Percentiles rank a stretch among this genome's conserved stretches.
phyloP scores from a whole-genome alignment of 2,329 filamentous ascomycete species.

The Curvularia lunata region DNA sequence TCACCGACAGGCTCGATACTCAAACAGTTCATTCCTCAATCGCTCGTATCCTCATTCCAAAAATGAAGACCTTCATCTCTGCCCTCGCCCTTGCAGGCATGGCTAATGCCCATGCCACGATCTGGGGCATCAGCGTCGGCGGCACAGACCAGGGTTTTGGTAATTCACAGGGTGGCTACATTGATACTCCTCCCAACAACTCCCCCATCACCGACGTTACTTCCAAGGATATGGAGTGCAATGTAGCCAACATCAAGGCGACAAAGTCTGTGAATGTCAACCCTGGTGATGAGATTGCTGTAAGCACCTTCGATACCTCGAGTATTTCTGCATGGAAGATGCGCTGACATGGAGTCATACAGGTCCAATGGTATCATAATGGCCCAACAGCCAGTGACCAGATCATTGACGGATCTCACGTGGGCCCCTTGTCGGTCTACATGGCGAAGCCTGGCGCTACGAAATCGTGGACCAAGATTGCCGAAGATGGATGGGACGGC shows the following conservation, averaged over 20 bases:
- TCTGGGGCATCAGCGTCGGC: constrained; percentile 52
- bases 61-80: constrained; percentile 44
- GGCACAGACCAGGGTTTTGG: constrained; percentile 46
- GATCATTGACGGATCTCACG: constrained; percentile 60
- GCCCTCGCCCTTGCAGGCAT: constrained; percentile 41
- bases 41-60: constrained; percentile 14
- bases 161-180: constrained; percentile 53
- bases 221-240: constrained; percentile 45
- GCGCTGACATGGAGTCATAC: constrained; percentile 6
- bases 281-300: constrained; percentile 55
- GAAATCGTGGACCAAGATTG: constrained; percentile 58
- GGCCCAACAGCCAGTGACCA: constrained; percentile 54
- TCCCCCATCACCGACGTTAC: constrained; percentile 45
- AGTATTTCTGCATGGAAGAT: not conserved
- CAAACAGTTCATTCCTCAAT: constrained; percentile 9
- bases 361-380: constrained; percentile 60
- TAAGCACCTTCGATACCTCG: not conserved
- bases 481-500: constrained; percentile 46
- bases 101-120: constrained; percentile 44
- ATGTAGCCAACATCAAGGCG: constrained; percentile 41
- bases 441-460: constrained; percentile 53
- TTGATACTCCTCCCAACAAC: constrained; percentile 55
- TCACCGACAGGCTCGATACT: constrained; percentile 4
- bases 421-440: constrained; percentile 61
- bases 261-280: constrained; percentile 55